Evolutionary conservation across 495 filamentous ascomycete genomes (phyloP), one percentile per base, ranked within the genome.

Genomic region (Penicillium coffeae): DNA sequence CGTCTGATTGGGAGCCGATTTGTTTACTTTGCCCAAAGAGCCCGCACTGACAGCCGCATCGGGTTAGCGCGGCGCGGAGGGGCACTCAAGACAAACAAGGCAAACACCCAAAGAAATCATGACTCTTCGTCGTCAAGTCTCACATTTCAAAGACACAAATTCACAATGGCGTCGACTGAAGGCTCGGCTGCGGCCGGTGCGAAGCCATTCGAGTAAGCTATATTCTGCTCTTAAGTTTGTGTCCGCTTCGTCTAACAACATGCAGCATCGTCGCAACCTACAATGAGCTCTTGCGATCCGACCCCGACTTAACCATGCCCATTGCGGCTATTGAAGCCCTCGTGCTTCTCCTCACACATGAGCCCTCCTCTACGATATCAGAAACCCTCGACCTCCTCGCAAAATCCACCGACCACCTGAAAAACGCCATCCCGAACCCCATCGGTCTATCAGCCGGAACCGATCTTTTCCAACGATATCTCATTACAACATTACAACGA

Each of bases 251-350:
- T n/a, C 19, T 37, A 42, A 63, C 66, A 22, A 67, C 45, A 16
- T n/a, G 21, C 54, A 78, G 74, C 59, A 79, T 85, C 51, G 77
- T 82, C 60, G 62, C 70, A 37, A 78, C 76, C 35, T 85, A 85
- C 73, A 74, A 76, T 69, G 59, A 71, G 42, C 69, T 85, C 45
- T 78, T 84, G 42, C 60, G 60, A 56, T 71, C 73, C 38, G 90
- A 96, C 67, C 81, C 85, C 12, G 87, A 93, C 21, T 79, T 96
- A 34, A 95, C 90, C 20, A 95, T 95, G 88, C 89, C 92, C 40
- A 85, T 98, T 42, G 93, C 92, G 2, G 91, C 93, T 44, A 96
- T 98, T 65, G 90, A 96, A 70, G 83, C 93, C 30, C 79, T 96
- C 39, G 91, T 95, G 53, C 78, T 87, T 56, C 83, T 89, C 48